These are phyloP conservation scores for Galerina marginata DNA, from an alignment of 768 basidiomycete genomes.

Conservation along the genomic window DNA sequence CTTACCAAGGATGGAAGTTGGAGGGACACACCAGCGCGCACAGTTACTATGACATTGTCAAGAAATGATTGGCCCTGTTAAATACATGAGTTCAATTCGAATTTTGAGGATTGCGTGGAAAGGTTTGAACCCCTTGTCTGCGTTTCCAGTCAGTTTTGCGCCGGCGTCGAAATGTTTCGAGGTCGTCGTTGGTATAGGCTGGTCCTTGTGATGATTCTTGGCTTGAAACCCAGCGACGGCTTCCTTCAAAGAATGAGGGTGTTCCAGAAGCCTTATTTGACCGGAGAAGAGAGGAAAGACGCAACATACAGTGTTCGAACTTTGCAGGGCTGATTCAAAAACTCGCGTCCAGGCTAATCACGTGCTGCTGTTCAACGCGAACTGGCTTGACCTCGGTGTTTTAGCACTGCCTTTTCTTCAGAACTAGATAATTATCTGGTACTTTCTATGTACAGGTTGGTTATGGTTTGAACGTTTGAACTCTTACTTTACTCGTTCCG, in stretches of 20 bases:
- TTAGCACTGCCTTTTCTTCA: background rate
- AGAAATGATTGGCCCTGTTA: conserved; percentile 77
- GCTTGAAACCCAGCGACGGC: background rate
- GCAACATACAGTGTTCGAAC: conserved; percentile 1
- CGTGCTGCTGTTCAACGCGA: background rate
- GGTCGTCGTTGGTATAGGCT: conserved; percentile 12
- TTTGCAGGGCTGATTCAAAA: background rate
- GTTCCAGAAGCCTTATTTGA: background rate
- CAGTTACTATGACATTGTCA: conserved; percentile 80
- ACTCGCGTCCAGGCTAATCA: background rate
- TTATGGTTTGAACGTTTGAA: conserved; percentile 3
- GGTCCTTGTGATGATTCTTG: background rate
- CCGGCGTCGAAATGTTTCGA: conserved; percentile 48
- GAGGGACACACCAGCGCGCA: conserved; percentile 67
- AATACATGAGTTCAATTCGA: background rate
- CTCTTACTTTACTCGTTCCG: too few species aligned
- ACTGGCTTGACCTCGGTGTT: background rate
- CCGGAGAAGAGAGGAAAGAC: conserved; percentile 4
- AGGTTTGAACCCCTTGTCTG: conserved; percentile 56
- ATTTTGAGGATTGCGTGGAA: too few species aligned
- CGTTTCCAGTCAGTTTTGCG: conserved; percentile 79
- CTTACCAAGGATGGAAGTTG: background rate
- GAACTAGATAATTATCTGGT: background rate
- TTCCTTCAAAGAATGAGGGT: background rate
- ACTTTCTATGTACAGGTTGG: background rate